Percentiles rank a stretch among this genome's conserved stretches.
Conservation (phyloP, 2,329 filamentous ascomycete genomes). For the Neurospora crassa region DNA sequence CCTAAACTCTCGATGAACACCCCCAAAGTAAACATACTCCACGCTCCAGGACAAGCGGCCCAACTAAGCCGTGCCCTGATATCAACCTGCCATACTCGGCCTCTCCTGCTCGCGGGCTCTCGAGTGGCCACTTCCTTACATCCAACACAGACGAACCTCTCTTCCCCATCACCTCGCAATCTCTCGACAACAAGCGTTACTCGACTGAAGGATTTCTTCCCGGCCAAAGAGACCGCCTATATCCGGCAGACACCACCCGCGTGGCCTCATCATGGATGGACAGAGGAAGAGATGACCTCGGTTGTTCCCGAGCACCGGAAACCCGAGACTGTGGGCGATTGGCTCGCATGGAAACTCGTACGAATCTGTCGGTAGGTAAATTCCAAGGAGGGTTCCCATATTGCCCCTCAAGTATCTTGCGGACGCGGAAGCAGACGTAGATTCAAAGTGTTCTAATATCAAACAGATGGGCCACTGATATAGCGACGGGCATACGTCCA, state of each 20-base stretch:
- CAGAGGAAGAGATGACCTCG: conserved; percentile 65
- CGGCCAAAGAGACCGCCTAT: conserved; percentile 47
- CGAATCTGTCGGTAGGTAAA: conserved; percentile 35
- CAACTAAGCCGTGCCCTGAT: neutral
- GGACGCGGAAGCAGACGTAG: neutral
- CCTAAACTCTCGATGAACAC: neutral
- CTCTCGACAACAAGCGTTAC: conserved; percentile 41
- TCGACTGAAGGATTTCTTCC: conserved; percentile 52
- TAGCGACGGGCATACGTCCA: conserved; percentile 63
- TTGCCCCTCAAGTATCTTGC: neutral
- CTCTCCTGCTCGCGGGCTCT: conserved; percentile 11
- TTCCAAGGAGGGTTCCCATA: neutral
- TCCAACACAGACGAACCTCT: conserved; percentile 14
- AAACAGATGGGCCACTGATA: conserved; percentile 69
- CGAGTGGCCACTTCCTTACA: conserved; percentile 20
- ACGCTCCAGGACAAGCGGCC: neutral
- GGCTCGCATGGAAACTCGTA: conserved; percentile 67
- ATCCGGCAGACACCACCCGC: conserved; percentile 55
- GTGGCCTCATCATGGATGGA: conserved; percentile 67
- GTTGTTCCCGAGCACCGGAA: conserved; percentile 70
- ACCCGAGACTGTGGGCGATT: conserved; percentile 65
- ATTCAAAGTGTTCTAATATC: neutral
- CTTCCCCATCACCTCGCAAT: conserved; percentile 17
- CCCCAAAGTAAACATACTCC: neutral
- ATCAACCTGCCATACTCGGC: neutral